A percentile compares a stretch with the other conserved stretches of the same genome.
Evolutionary conservation across 208 protist genomes (phyloP).

Genomic region (Wallacemonas sp.): DNA sequence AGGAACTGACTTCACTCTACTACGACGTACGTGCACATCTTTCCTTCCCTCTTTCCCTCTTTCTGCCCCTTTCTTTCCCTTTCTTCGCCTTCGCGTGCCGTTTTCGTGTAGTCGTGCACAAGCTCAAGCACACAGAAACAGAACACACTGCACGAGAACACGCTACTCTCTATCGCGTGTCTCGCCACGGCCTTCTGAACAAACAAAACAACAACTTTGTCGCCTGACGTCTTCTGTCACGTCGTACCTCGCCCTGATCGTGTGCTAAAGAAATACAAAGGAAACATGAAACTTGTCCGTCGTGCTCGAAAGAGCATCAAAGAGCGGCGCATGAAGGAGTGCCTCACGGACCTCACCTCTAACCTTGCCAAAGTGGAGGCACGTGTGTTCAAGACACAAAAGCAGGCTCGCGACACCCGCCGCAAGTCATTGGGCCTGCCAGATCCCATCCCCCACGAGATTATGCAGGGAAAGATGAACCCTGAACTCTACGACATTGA

Average conservation of each 20-base stretch:
- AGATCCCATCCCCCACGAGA: conserved; percentile 45
- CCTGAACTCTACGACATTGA: conserved; percentile 80
- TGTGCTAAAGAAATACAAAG: too few relatives aligned
- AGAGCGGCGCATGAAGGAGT: conserved; percentile 87
- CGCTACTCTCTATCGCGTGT: too few relatives aligned
- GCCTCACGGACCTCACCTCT: conserved; percentile 75
- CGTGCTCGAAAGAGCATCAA: conserved; percentile 86
- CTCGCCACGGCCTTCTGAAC: too few relatives aligned
- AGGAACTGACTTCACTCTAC: too few relatives aligned
- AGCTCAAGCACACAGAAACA: too few relatives aligned
- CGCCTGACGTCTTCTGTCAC: too few relatives aligned
- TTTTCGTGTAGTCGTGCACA: too few relatives aligned
- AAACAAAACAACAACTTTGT: not conserved
- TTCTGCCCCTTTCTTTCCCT: conserved; percentile 11
- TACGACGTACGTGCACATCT: too few relatives aligned
- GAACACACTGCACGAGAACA: too few relatives aligned
- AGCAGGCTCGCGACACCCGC: conserved; percentile 40
- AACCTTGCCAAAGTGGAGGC: conserved; percentile 87
- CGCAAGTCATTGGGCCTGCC: conserved; percentile 33
- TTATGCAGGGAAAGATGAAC: conserved; percentile 72
- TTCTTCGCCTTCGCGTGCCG: not conserved
- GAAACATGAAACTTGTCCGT: conserved; percentile 89
- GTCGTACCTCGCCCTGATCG: not conserved
- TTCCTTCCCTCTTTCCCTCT: conserved; percentile 1
- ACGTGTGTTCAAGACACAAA: conserved; percentile 64